A percentile compares a stretch with the other conserved stretches of the same genome.
Conservation (phyloP, 805 yeast genomes). For the Candida morakotiae region DNA sequence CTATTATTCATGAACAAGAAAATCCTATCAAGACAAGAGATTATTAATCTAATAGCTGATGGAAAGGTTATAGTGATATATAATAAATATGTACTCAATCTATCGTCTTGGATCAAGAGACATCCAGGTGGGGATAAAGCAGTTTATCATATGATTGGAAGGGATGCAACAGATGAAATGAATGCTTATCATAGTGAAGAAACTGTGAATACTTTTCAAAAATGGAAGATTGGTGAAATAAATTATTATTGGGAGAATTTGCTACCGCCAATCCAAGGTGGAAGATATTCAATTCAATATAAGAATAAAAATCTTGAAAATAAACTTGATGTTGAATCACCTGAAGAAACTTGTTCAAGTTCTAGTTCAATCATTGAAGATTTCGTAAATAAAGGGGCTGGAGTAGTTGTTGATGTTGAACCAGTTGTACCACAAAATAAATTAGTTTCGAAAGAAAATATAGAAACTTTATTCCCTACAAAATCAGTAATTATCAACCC, state of each 20-base stretch:
- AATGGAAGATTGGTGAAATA: constrained; percentile 63
- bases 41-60: constrained; percentile 55
- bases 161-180: constrained; percentile 92
- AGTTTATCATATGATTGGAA: constrained; percentile 76
- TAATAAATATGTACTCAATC: constrained; percentile 53
- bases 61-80: constrained; percentile 74
- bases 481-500: constrained; percentile 48
- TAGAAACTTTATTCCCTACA: constrained; percentile 31
- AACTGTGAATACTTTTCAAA: constrained; percentile 47
- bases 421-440: constrained; percentile 52
- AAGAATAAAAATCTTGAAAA: constrained; percentile 8
- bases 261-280: constrained; percentile 89
- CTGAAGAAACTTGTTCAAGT: constrained; percentile 7
- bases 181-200: constrained; percentile 71
- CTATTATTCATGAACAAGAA: background rate
- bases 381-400: constrained; percentile 16
- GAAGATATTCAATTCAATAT: constrained; percentile 22
- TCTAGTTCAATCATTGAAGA: background rate
- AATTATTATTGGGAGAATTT: constrained; percentile 65
- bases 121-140: constrained; percentile 94
- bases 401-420: constrained; percentile 38
- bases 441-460: constrained; percentile 36
- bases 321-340: constrained; percentile 12
- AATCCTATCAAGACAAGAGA: constrained; percentile 23
- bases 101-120: constrained; percentile 63